Evolutionary conservation across 345 rosid species (phyloP).

Genomic region (Dimocarpus longan): DNA sequence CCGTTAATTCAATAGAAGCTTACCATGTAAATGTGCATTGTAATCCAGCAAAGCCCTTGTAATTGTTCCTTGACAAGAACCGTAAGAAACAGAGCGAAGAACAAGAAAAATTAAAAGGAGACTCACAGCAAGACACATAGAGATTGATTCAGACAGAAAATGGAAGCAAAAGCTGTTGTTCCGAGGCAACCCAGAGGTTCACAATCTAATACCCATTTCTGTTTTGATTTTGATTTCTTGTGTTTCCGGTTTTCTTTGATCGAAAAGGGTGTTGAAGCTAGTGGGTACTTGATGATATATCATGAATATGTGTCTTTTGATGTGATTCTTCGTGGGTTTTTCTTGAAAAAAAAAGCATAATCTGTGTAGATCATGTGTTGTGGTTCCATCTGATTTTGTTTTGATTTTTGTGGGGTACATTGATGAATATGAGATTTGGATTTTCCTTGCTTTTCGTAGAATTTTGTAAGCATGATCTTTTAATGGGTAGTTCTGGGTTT

Average conservation of each 20-base stretch:
- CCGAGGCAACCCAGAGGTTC: conserved; percentile 14
- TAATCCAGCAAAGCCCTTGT: background rate
- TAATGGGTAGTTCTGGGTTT: background rate
- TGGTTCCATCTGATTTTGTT: background rate
- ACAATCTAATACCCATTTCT: background rate
- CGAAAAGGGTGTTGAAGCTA: background rate
- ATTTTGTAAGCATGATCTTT: background rate
- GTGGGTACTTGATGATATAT: background rate
- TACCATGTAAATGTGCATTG: background rate
- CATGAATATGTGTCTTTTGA: background rate
- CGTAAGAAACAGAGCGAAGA: background rate
- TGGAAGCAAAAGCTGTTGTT: conserved; percentile 2
- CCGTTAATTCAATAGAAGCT: background rate
- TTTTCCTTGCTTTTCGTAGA: no score
- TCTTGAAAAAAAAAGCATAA: no score
- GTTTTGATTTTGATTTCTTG: background rate
- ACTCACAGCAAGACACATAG: background rate
- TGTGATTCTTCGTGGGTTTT: background rate
- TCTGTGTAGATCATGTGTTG: background rate
- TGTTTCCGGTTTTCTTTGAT: background rate
- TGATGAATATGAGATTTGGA: no score
- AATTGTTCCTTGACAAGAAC: background rate
- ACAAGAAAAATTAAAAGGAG: background rate
- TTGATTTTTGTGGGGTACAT: background rate
- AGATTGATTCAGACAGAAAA: background rate